Evolutionary conservation across 495 filamentous ascomycete species (phyloP), one percentile per base, ranked within the genome.

Genomic region (Penicillium ucsense): DNA sequence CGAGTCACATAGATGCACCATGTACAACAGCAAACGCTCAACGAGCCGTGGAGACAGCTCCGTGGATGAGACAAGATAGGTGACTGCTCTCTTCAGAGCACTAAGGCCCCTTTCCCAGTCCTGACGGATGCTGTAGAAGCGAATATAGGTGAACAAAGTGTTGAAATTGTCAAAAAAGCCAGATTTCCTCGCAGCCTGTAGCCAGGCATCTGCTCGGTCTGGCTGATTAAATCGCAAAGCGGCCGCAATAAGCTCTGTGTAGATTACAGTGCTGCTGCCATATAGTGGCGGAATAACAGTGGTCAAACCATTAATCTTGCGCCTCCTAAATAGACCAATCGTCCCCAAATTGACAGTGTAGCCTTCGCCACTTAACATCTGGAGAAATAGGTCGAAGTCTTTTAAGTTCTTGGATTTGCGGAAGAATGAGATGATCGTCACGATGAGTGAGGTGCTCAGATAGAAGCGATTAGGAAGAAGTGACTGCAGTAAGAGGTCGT

Each of bases 321-420:
- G 51, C 10, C 36, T 50, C 38, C 53, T 49, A 50, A 54, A 71
- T 27, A 39, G 35, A 5, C 49, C 52, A 29, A 53, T 31, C 30
- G 46, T 46, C 9, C 60, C 57, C n/a, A 74, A 46, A 29, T 66
- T 70, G 5, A 63, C 53, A 3, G 66, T 56, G 40, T 67, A 70
- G 4, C 62, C 62, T 28, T 62, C 49, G 3, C 68, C 71, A 27
- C 59, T 50, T 8, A 74, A 49, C 65, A 71, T 71, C 37, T 63
- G 51, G 30, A 74, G 46, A 37, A 72, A 74, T 39, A 62, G 46
- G 42, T 74, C 69, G 41, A 72, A 72, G 31, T 61, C 56, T 38
- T 63, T 68, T 7, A 74, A 60, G 35, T 74, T 68, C 43, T 71
- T 71, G 27, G 62, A 57, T 43, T 71, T 74, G 35, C 67, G 67